phyloP scores from a whole-genome alignment of 139 green algal genomes.

The Chlorella sorokiniana region DNA sequence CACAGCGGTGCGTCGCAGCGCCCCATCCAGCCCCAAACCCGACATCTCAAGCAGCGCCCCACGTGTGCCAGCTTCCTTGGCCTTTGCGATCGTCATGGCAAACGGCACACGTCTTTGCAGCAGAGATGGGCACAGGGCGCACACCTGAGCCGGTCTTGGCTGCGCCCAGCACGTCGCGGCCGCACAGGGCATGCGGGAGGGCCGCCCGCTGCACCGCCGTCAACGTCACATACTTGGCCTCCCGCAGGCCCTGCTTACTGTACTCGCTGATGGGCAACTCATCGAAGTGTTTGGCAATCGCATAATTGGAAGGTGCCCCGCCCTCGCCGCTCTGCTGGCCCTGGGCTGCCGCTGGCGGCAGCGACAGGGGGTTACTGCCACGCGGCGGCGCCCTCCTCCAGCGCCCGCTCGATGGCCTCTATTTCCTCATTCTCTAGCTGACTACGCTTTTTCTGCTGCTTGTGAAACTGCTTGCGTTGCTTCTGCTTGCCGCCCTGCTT shows the following conservation, averaged over 20 bases:
- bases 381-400: slow-evolving; percentile 46
- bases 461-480: slow-evolving; percentile 22
- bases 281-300: slow-evolving; percentile 46
- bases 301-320: not conserved
- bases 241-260: slow-evolving; percentile 65
- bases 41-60: no score
- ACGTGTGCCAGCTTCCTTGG: no score
- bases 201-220: slow-evolving; percentile 95
- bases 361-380: slow-evolving; percentile 55
- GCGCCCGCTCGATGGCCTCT: slow-evolving; percentile 28
- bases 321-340: not conserved
- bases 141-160: slow-evolving; percentile 92
- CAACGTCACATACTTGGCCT: slow-evolving; percentile 65
- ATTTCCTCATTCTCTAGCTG: slow-evolving; percentile 51
- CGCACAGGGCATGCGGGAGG: slow-evolving; percentile 90
- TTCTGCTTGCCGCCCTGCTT: slow-evolving; percentile 5
- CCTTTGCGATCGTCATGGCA: no score
- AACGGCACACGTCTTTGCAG: not conserved
- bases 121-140: not conserved
- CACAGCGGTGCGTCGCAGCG: no score
- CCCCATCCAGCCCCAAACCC: no score
- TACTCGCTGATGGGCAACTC: slow-evolving; percentile 63
- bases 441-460: slow-evolving; percentile 21
- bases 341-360: not conserved
- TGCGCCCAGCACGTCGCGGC: slow-evolving; percentile 93